Evolutionary conservation across 441 rosid species (phyloP).

Genomic region (Populus hybrid): DNA sequence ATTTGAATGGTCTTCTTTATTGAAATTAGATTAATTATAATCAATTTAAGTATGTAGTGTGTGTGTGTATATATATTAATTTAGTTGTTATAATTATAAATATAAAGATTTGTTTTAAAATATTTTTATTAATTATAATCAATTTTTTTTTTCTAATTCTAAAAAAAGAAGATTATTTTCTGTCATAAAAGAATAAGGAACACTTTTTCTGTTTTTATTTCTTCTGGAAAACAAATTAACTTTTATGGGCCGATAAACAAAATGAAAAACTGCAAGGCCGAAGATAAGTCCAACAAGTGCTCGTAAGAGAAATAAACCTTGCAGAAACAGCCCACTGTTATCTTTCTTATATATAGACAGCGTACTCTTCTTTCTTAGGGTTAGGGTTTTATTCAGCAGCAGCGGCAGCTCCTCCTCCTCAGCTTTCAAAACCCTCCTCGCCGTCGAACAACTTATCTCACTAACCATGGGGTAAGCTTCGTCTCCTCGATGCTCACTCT

Average conservation of each 20-base stretch:
- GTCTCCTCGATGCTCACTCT: background rate
- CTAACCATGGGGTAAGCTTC: slow-evolving; percentile 27
- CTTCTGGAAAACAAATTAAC: background rate
- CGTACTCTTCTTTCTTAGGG: background rate
- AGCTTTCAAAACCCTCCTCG: slow-evolving; percentile 1
- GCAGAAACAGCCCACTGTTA: background rate
- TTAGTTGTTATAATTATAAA: background rate
- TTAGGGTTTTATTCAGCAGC: slow-evolving; percentile 21
- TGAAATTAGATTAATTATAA: background rate
- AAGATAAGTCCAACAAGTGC: background rate
- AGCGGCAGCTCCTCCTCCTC: background rate
- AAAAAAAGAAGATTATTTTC: background rate
- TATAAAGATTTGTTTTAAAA: too few relatives aligned
- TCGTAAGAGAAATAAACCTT: background rate
- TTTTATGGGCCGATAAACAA: background rate
- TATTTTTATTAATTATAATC: too few relatives aligned
- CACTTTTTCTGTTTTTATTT: background rate
- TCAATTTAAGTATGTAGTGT: too few relatives aligned
- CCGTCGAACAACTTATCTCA: slow-evolving; percentile 11
- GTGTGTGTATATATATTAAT: background rate
- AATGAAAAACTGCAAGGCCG: background rate
- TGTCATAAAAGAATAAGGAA: background rate
- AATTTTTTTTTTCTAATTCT: too few relatives aligned
- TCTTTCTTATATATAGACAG: background rate
- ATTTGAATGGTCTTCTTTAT: background rate